Base-by-base conservation (phyloP, 805 yeast genomes). In the Candida yuanshanica region DNA sequence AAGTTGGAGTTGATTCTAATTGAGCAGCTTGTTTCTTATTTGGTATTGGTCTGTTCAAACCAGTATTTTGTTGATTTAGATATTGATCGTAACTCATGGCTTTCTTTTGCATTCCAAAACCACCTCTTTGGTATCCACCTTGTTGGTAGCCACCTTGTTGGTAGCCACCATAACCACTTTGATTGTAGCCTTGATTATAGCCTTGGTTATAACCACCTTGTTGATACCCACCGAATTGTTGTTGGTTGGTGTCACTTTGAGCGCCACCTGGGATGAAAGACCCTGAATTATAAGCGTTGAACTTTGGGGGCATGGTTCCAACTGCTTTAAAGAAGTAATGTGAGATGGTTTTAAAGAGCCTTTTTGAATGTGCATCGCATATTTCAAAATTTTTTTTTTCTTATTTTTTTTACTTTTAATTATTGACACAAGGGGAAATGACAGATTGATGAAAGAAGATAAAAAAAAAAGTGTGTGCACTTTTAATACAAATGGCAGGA, bases 231-330 rank as follows among this genome's bases (percentile, higher is more conserved):
- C 34, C 40, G 23, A 35, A 32, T 10, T 35, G 32, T 25, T 42
- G 46, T 20, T 39, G 38, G 32, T 39, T 38, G 20, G 39, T 39
- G 18, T 37, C 41, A 26, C 37, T 36, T 18, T 35, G 45, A n/a
- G 35, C 17, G 14, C n/a, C 34, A 18, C 48, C 49, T 7, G 70
- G 69, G 22, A 37, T 45, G 42, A 62, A 62, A 17, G 64, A 26
- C 9, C 49, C 55, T 2, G 70, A 62, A 42, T 51, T 60, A 18
- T 37, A 40, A 1, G 62, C 53, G 49, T 67, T 68, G 51, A 62
- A 66, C 49, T 64, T 68, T 33, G 72, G 72, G 44, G 72, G 72
- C 69, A 64, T 54, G 21, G 25, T 25, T 14, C 16, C 31, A 27
- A 27, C n/a, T 10, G 18, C 10, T 27, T 3, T 27, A 7, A 27